Conservation (phyloP, 805 yeast species). For the Myxozyma udenii region DNA sequence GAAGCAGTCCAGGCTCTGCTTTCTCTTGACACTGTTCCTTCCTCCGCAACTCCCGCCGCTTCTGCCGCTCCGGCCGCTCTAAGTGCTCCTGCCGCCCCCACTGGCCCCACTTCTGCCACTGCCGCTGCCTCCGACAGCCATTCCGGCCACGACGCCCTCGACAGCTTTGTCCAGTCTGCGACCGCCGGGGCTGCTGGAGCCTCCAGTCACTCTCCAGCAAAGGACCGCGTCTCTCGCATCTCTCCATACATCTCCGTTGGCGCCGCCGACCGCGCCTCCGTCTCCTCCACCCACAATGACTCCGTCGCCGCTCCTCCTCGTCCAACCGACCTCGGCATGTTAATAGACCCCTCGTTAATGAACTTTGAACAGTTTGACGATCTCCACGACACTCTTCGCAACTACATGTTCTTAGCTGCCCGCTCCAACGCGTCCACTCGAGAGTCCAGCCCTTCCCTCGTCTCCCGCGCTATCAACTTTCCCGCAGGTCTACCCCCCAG, state of each 20-base stretch:
- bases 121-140: too few relatives aligned
- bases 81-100: not conserved
- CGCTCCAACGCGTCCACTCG: slow-evolving; percentile 4
- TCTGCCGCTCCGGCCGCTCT: not conserved
- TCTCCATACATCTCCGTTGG: too few relatives aligned
- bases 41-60: not conserved
- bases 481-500: not conserved
- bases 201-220: too few relatives aligned
- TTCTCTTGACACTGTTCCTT: not conserved
- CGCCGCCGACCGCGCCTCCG: too few relatives aligned
- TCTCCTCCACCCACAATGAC: too few relatives aligned
- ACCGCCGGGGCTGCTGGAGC: too few relatives aligned
- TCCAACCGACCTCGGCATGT: not conserved
- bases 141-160: too few relatives aligned
- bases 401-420: slow-evolving; percentile 9
- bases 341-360: not conserved
- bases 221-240: too few relatives aligned
- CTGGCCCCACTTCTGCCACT: not conserved
- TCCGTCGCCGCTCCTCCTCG: too few relatives aligned
- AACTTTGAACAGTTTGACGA: slow-evolving; percentile 1
- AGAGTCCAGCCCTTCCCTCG: not conserved
- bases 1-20: slow-evolving; percentile 5
- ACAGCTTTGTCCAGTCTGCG: too few relatives aligned
- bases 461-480: not conserved
- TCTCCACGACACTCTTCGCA: slow-evolving; percentile 4